Evolutionary conservation across 164 flowering plant species (phyloP).

Genomic region (Liquidambar formosana): DNA sequence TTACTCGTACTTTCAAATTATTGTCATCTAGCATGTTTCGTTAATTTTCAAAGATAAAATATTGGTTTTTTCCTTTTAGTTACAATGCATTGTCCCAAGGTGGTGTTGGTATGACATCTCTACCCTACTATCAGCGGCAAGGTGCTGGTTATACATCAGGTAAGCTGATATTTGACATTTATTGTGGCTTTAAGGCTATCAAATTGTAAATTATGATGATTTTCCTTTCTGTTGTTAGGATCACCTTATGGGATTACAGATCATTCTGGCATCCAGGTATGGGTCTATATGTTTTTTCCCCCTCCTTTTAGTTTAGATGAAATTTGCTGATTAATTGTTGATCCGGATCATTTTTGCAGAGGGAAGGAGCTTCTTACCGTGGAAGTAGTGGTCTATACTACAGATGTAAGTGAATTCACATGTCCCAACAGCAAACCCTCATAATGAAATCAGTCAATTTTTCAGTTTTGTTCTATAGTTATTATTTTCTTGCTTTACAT

Average conservation of each 20-base stretch:
- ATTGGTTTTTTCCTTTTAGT: slow-evolving; percentile 19
- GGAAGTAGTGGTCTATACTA: slow-evolving; percentile 15
- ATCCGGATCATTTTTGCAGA: slow-evolving; percentile 15
- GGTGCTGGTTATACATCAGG: slow-evolving; percentile 18
- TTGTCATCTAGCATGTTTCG: slow-evolving; percentile 1
- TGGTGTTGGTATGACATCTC: slow-evolving; percentile 15
- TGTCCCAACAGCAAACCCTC: neutral
- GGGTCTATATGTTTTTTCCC: neutral
- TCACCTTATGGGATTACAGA: slow-evolving; percentile 11
- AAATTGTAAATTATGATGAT: neutral
- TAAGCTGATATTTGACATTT: slow-evolving; percentile 1
- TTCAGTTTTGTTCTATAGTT: too few relatives aligned
- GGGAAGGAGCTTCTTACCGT: slow-evolving; percentile 15
- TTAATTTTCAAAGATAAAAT: neutral
- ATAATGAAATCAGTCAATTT: too few relatives aligned
- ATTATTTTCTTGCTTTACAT: too few relatives aligned
- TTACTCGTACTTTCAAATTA: neutral
- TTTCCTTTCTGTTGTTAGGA: slow-evolving; percentile 10
- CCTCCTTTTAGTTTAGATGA: too few relatives aligned
- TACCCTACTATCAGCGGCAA: slow-evolving; percentile 21
- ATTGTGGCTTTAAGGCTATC: neutral
- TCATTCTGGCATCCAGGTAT: slow-evolving; percentile 17
- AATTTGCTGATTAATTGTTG: neutral
- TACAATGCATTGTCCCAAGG: slow-evolving; percentile 21
- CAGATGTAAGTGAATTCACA: slow-evolving; percentile 26